phyloP scores from a whole-genome alignment of 2,329 filamentous ascomycete species.

The Lojkania enalia region DNA sequence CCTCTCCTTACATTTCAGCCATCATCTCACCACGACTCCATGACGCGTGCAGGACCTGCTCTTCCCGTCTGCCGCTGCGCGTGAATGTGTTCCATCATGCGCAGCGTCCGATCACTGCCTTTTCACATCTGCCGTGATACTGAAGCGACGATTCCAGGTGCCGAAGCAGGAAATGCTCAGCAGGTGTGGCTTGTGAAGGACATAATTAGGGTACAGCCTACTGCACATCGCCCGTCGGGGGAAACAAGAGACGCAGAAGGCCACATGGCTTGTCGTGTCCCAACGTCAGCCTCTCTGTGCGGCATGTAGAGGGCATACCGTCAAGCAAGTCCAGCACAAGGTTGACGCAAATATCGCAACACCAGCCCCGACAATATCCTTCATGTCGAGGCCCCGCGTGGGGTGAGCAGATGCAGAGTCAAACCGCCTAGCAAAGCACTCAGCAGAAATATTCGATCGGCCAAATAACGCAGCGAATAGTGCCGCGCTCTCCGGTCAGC shows the following conservation, averaged over 20 bases:
- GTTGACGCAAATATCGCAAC: neutral
- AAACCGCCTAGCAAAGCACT: too few relatives aligned
- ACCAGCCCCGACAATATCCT: neutral
- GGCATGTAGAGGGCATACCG: neutral
- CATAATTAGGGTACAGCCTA: constrained; percentile 4
- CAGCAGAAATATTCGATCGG: too few relatives aligned
- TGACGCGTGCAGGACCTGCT: neutral
- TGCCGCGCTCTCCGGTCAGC: neutral
- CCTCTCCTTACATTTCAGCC: constrained; percentile 2
- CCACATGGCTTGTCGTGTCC: constrained; percentile 15
- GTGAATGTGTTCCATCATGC: constrained; percentile 14
- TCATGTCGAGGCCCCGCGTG: neutral
- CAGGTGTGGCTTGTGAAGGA: constrained; percentile 12
- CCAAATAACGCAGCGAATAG: neutral
- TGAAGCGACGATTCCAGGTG: neutral
- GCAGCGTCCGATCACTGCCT: constrained; percentile 10
- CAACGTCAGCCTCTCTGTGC: constrained; percentile 11
- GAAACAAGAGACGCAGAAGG: constrained; percentile 12
- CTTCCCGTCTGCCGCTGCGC: constrained; percentile 6
- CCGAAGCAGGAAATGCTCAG: constrained; percentile 4
- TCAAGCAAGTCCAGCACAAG: neutral
- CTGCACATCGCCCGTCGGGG: constrained; percentile 4
- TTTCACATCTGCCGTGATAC: constrained; percentile 1
- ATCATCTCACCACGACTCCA: neutral
- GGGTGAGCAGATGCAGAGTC: neutral